Conservation (phyloP, 192 early-diverging fungal species). For the Coemansia sp. region DNA sequence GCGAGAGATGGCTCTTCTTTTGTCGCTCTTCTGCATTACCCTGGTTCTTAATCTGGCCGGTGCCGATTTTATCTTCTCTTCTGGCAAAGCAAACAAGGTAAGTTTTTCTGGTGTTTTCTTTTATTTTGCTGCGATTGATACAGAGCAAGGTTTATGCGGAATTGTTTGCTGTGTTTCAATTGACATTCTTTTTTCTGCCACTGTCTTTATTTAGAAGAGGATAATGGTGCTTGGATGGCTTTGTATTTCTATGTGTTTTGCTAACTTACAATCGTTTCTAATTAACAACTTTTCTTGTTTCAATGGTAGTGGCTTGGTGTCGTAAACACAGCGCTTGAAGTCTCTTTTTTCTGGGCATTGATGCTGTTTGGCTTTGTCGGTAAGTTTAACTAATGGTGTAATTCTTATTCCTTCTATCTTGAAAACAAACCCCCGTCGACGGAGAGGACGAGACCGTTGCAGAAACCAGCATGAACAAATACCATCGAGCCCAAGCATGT, state of each 20-base stretch:
- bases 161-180: not conserved
- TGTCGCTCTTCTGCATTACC: conserved; percentile 41
- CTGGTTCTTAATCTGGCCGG: conserved; percentile 49
- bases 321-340: conserved; percentile 48
- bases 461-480: not conserved
- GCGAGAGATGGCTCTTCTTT: conserved; percentile 55
- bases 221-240: not conserved
- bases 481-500: not conserved
- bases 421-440: not conserved
- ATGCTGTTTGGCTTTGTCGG: conserved; percentile 48
- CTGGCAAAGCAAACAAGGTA: conserved; percentile 45
- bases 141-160: not conserved
- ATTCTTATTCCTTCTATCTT: not conserved
- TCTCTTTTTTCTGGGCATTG: conserved; percentile 52
- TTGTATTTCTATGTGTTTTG: not conserved
- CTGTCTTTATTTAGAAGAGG: not conserved
- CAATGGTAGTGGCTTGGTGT: conserved; percentile 51
- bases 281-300: not conserved
- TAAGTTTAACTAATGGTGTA: conserved; percentile 23
- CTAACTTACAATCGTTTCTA: not conserved
- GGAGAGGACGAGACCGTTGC: not conserved
- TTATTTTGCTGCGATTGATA: not conserved
- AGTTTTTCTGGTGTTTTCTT: not conserved
- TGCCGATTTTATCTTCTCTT: conserved; percentile 35
- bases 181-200: not conserved